Base-by-base conservation (phyloP, 2,329 filamentous ascomycete species). In the Colletotrichum filicis region DNA sequence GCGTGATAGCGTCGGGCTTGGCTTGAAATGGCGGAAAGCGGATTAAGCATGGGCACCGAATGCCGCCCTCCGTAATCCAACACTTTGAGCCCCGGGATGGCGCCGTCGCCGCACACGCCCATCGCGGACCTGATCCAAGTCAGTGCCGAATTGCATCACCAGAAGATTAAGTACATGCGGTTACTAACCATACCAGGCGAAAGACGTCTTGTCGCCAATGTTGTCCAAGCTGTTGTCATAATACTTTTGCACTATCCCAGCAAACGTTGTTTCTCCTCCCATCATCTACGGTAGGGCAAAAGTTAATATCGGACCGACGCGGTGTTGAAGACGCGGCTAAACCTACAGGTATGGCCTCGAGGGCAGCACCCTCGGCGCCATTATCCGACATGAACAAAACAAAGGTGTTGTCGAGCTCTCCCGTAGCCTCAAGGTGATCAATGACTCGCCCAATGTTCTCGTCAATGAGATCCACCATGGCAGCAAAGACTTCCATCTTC, bases 401-500 rank as follows among this genome's bases (percentile, higher is more conserved):
- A 71, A 88, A 85, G 5, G 87, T 89, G 73, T 88, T 87, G 73
- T 89, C 87, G 4, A 87, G 80, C 75, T 89, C 86, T 56, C 82
- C 85, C 6, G 83, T 87, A n/a, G 81, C 77, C 66, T 86, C 81
- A 2, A 90, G 83, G 67, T 89, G 86, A 53, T 87, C 79, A 46
- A 89, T 80, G 4, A 89, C 86, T 60, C 86, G 86, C 49, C 88
- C 88, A 16, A 90, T 84, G 62, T 88, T 86, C 53, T 79, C 77
- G 69, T 90, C 88, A 67, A 90, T 89, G 63, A 84, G 83, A 69
- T 90, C 87, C 12, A 90, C 87, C 87, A 91, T 90, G 0, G 83
- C 89, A 0, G 88, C 88, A 68, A 87, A 90, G 11, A 87, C 84
- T 74, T 90, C 80, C 81, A 83, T 82, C 42, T 77, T 77, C 16